Evolutionary conservation across 2,329 filamentous ascomycete genomes (phyloP), one percentile per base, ranked within the genome.

Genomic region (Sarocladium oryzae): DNA sequence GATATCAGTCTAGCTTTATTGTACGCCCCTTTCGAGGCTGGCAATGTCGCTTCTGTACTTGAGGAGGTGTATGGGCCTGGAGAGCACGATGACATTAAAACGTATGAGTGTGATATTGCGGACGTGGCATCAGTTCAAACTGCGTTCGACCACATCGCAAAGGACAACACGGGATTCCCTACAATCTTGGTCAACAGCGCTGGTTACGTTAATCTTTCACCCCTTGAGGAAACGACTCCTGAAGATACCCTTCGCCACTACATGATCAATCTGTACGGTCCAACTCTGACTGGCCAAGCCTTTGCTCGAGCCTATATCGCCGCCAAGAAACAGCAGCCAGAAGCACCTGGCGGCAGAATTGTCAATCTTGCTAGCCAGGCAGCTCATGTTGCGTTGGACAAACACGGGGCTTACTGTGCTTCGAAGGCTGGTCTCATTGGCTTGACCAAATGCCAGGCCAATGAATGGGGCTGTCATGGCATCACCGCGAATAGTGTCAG

Each of bases 401-500:
- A 52, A 6, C 54, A 53, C 24, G 53, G 48, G 3, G 51, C 53
- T 8, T 55, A 55, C 30, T 55, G 53, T 26, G 53, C 53, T 13
- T 55, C 53, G 15, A 55, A 55, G 38, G 53, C 53, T 23, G 53
- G 53, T 7, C 26, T 55, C 10, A 18, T 51, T n/a, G 53, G 51
- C 1, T 23, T 55, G 35, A 55, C 53, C n/a, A 53, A 35, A 41
- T 51, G 51, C 21, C 51, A 53, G 49, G 53, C 53, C 1, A 51
- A 36, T n/a, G 53, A 55, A 33, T 55, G 53, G 53, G 51, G 45
- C 4, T 11, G 21, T 26, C 28, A 33, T 11, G 53, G 53, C 35
- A 55, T 55, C 40, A 55, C 53, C 11, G 28, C 50, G 41, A 55
- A 55, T 18, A 53, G 51, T 7, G 49, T 55, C 16, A 53, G 51